Evolutionary conservation across 768 basidiomycete genomes (phyloP).

Genomic region (Auricularia sp.): DNA sequence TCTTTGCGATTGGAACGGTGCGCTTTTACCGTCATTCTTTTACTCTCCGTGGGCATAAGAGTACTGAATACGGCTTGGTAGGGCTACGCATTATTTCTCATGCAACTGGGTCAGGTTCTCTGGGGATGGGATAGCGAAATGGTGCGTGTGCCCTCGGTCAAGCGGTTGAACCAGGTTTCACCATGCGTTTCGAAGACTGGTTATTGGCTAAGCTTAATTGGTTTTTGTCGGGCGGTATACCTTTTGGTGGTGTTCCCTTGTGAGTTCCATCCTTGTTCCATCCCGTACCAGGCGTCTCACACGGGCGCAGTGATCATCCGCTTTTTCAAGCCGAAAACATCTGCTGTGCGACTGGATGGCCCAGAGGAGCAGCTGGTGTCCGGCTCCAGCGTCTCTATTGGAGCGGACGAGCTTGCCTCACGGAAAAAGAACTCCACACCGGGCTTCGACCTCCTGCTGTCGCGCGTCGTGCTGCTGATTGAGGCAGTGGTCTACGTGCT

Average conservation of each 20-base stretch:
- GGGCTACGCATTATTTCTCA: background rate
- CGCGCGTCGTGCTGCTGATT: background rate
- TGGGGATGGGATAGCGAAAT: background rate
- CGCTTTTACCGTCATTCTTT: background rate
- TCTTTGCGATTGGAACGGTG: background rate
- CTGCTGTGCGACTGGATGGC: background rate
- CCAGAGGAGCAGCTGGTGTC: background rate
- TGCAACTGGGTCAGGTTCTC: background rate
- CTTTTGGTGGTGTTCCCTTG: background rate
- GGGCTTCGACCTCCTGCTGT: background rate
- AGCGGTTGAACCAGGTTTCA: background rate
- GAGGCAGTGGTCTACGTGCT: background rate
- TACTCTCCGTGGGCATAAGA: background rate
- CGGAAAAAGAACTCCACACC: background rate
- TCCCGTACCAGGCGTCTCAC: background rate
- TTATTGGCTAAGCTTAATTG: background rate
- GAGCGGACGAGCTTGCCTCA: background rate
- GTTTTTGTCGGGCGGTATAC: background rate
- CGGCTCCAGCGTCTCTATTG: background rate
- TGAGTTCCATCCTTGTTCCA: background rate
- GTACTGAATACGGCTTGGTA: background rate
- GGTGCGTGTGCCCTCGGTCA: background rate
- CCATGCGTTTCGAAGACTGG: background rate
- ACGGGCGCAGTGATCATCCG: background rate
- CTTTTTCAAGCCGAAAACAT: background rate